phyloP scores from a whole-genome alignment of 495 filamentous ascomycete genomes.

The Ramalina intermedia region DNA sequence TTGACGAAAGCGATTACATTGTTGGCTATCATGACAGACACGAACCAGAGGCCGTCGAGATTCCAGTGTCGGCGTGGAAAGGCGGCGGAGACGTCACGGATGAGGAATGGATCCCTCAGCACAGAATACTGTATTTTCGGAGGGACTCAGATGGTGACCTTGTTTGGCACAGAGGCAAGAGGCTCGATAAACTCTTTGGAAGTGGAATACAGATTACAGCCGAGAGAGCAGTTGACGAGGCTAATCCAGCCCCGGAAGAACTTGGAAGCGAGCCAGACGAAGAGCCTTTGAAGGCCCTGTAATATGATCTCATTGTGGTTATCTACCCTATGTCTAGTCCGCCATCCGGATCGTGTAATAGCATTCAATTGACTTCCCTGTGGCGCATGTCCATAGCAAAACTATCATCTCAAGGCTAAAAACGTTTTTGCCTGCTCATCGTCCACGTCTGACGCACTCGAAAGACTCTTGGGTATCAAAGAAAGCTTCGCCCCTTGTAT shows the following conservation, averaged over 20 bases:
- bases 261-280: background rate
- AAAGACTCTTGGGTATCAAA: conserved; percentile 50
- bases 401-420: conserved; percentile 1
- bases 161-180: conserved; percentile 43
- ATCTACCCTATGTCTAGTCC: too few relatives aligned
- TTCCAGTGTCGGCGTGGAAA: conserved; percentile 51
- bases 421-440: conserved; percentile 55
- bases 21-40: conserved; percentile 66
- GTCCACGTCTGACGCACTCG: conserved; percentile 46
- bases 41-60: conserved; percentile 34
- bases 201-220: conserved; percentile 26
- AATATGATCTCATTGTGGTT: too few relatives aligned
- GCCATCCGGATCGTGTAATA: too few relatives aligned
- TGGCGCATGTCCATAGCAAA: too few relatives aligned
- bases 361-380: too few relatives aligned
- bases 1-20: conserved; percentile 49
- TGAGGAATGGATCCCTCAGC: conserved; percentile 74
- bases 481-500: conserved; percentile 53
- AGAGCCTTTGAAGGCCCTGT: conserved; percentile 1
- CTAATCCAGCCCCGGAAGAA: background rate
- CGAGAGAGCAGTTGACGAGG: background rate
- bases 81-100: conserved; percentile 63
- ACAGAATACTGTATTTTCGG: conserved; percentile 61
- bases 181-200: conserved; percentile 43
- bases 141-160: conserved; percentile 25